Conservation (phyloP, 495 filamentous ascomycete species). For the Hyphodiscus hymeniophilus region DNA sequence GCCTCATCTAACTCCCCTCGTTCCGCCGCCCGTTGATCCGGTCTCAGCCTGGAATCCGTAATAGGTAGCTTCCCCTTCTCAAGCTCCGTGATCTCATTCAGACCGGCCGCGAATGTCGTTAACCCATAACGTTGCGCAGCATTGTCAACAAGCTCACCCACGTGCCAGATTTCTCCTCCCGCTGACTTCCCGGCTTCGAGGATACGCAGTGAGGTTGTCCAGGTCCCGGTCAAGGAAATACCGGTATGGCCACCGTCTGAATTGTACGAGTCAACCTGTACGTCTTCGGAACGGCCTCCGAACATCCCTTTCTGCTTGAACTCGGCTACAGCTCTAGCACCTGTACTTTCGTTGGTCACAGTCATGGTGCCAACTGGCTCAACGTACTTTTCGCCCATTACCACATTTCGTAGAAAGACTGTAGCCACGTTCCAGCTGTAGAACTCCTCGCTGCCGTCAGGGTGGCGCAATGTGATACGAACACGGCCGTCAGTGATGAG, state of each 20-base stretch:
- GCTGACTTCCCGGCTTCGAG: conserved; percentile 48
- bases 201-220: conserved; percentile 64
- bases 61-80: conserved; percentile 65
- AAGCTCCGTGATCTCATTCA: conserved; percentile 82
- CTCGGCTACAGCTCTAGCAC: conserved; percentile 68
- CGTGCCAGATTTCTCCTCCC: conserved; percentile 65
- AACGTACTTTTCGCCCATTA: conserved; percentile 96
- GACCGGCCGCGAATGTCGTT: conserved; percentile 71
- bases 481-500: conserved; percentile 84
- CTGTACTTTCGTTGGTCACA: conserved; percentile 70
- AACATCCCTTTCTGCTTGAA: conserved; percentile 97
- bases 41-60: conserved; percentile 76
- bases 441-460: conserved; percentile 61
- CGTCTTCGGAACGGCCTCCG: conserved; percentile 86
- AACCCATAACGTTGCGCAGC: conserved; percentile 75
- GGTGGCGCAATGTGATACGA: conserved; percentile 52
- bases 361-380: conserved; percentile 87
- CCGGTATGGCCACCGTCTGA: conserved; percentile 50
- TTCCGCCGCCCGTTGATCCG: conserved; percentile 88
- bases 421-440: conserved; percentile 83
- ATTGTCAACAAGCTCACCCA: conserved; percentile 64
- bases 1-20: conserved; percentile 74
- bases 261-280: conserved; percentile 63
- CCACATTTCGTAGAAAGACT: conserved; percentile 88
- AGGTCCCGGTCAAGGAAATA: conserved; percentile 66